Percentiles rank a stretch among this genome's conserved stretches.
Conservation (phyloP, 441 rosid genomes). For the Daphne laureola region DNA sequence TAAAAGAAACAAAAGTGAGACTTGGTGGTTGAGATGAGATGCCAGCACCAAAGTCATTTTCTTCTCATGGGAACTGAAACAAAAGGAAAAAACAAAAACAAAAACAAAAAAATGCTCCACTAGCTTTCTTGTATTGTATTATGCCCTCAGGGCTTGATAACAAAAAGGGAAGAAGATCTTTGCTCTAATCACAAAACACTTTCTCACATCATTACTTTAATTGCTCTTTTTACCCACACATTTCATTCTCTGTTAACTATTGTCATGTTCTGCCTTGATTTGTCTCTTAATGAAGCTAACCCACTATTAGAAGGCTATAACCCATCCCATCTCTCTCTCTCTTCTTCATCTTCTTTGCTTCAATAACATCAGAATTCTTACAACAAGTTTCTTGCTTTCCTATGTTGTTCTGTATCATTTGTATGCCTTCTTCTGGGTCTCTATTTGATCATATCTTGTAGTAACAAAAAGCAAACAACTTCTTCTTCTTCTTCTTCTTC, state of each 20-base stretch:
- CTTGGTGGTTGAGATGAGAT: constrained; percentile 14
- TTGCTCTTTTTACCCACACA: not conserved
- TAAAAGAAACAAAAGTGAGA: constrained; percentile 8
- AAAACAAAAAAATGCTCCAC: too few relatives aligned
- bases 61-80: not conserved
- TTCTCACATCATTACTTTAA: not conserved
- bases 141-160: not conserved
- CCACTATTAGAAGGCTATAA: too few relatives aligned
- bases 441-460: not conserved
- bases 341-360: too few relatives aligned
- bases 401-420: too few relatives aligned
- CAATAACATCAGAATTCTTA: too few relatives aligned
- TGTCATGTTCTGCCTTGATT: too few relatives aligned
- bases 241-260: too few relatives aligned
- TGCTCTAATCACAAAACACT: not conserved
- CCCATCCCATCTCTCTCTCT: too few relatives aligned
- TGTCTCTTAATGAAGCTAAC: too few relatives aligned
- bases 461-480: constrained; percentile 9
- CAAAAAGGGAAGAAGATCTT: not conserved
- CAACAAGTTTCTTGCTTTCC: too few relatives aligned
- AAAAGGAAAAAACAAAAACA: too few relatives aligned
- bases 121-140: not conserved
- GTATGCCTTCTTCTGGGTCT: not conserved
- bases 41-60: constrained; percentile 20
- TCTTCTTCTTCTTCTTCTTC: constrained; percentile 5